Evolutionary conservation across 2,329 filamentous ascomycete species (phyloP).

Genomic region (Talaromyces atroroseus): DNA sequence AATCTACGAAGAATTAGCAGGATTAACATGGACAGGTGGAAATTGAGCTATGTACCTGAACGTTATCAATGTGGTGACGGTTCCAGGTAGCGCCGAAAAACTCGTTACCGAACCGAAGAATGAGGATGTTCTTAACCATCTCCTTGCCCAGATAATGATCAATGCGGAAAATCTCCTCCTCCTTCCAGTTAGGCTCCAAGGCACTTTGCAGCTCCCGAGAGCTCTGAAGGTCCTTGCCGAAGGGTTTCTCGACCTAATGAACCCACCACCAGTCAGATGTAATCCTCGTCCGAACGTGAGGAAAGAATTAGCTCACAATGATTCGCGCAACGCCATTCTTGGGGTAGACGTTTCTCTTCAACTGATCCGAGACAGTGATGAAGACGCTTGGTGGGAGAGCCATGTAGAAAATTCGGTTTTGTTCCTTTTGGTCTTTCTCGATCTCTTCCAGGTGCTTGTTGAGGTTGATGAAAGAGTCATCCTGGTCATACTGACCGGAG

Average conservation of each 20-base stretch:
- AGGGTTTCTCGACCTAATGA: constrained; percentile 90
- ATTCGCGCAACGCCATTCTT: constrained; percentile 84
- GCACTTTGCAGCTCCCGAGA: constrained; percentile 93
- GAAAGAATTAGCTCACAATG: constrained; percentile 59
- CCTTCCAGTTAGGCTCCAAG: constrained; percentile 94
- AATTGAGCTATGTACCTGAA: constrained; percentile 55
- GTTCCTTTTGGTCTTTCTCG: constrained; percentile 75
- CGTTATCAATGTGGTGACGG: constrained; percentile 97
- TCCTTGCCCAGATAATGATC: constrained; percentile 99
- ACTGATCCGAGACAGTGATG: constrained; percentile 91
- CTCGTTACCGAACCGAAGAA: constrained; percentile 95
- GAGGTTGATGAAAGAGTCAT: constrained; percentile 84
- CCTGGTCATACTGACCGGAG: constrained; percentile 95
- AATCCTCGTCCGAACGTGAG: no score
- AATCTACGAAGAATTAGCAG: constrained; percentile 49
- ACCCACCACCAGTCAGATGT: constrained; percentile 18
- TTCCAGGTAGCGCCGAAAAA: constrained; percentile 99
- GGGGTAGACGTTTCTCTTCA: constrained; percentile 97
- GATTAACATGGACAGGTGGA: not conserved
- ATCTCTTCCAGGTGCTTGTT: constrained; percentile 80
- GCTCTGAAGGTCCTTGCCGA: constrained; percentile 92
- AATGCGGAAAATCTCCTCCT: constrained; percentile 98
- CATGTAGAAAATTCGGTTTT: constrained; percentile 98
- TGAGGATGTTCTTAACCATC: constrained; percentile 99
- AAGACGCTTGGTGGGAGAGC: constrained; percentile 95